These are phyloP conservation scores for Stagonosporopsis cucurbitacearum DNA, from an alignment of 2,329 filamentous ascomycete species.

Conservation along the genomic window DNA sequence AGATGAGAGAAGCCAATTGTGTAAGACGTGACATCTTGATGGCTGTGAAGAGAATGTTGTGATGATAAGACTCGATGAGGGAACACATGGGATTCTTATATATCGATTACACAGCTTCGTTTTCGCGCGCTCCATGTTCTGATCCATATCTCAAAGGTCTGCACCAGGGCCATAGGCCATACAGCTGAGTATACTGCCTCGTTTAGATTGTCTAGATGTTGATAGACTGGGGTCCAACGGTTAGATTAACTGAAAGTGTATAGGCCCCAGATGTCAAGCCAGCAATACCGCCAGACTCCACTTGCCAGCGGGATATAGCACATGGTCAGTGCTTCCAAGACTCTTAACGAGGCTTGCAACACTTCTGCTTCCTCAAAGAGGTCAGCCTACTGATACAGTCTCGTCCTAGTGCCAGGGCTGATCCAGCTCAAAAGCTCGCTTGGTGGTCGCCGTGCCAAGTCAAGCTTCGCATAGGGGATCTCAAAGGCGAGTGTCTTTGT, in stretches of 20 bases:
- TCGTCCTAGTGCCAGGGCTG: constrained; percentile 1
- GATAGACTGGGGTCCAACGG: background rate
- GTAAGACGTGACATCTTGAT: constrained; percentile 29
- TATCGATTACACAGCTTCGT: background rate
- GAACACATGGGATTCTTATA: constrained; percentile 17
- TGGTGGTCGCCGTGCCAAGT: background rate
- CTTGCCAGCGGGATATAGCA: background rate
- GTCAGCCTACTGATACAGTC: constrained; percentile 1
- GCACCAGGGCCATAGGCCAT: background rate
- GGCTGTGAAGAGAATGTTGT: background rate
- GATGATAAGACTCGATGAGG: constrained; percentile 1
- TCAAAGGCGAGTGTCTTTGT: constrained; percentile 2
- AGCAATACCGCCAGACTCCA: constrained; percentile 8
- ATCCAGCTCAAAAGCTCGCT: constrained; percentile 2
- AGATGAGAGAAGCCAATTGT: constrained; percentile 23
- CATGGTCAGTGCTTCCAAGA: constrained; percentile 35
- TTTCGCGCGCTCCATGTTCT: background rate
- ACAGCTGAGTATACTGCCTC: constrained; percentile 6
- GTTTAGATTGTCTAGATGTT: constrained; percentile 12
- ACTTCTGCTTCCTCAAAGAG: constrained; percentile 4
- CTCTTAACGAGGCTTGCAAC: constrained; percentile 19
- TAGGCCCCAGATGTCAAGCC: background rate
- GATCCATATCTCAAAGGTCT: constrained; percentile 1
- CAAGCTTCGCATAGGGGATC: constrained; percentile 5
- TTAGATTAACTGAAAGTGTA: constrained; percentile 3